Evolutionary conservation across 345 rosid species (phyloP).

Genomic region (Eucalyptus polyanthemos): DNA sequence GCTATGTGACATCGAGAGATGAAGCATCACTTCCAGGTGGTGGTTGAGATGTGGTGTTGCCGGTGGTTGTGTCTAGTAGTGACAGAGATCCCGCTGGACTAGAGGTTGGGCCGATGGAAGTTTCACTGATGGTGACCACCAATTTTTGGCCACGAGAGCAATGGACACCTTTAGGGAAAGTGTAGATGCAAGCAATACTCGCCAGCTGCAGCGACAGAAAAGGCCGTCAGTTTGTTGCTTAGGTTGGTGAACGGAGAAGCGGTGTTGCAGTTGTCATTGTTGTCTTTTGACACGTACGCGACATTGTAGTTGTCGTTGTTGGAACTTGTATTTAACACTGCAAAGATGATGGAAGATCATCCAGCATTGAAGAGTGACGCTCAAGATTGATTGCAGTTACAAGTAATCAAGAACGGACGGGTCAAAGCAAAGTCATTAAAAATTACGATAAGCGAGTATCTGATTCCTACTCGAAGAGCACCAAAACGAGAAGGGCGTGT

Average conservation of each 20-base stretch:
- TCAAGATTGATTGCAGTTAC: neutral
- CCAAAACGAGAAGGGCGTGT: neutral
- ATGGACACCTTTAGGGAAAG: neutral
- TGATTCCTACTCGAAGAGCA: neutral
- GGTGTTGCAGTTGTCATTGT: slow-evolving; percentile 12
- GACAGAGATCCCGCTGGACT: neutral
- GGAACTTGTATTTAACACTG: slow-evolving; percentile 18
- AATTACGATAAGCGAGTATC: neutral
- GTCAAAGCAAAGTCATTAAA: neutral
- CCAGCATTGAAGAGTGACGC: neutral
- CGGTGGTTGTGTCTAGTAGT: neutral
- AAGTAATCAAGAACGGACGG: neutral
- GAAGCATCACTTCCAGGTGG: neutral
- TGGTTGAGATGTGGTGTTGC: neutral
- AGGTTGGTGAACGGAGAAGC: neutral
- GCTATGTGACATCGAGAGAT: neutral
- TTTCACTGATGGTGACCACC: neutral
- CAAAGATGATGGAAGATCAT: neutral
- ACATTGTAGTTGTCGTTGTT: slow-evolving; percentile 9
- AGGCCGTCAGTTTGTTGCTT: slow-evolving; percentile 2
- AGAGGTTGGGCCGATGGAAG: neutral
- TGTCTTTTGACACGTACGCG: slow-evolving; percentile 6
- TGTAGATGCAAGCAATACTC: slow-evolving; percentile 17
- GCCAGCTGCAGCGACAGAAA: slow-evolving; percentile 14
- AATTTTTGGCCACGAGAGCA: slow-evolving; percentile 20